A percentile compares a stretch with the other conserved stretches of the same genome.
phyloP scores from a whole-genome alignment of 1,139 yeast species.

The Geotrichum restrictum region DNA sequence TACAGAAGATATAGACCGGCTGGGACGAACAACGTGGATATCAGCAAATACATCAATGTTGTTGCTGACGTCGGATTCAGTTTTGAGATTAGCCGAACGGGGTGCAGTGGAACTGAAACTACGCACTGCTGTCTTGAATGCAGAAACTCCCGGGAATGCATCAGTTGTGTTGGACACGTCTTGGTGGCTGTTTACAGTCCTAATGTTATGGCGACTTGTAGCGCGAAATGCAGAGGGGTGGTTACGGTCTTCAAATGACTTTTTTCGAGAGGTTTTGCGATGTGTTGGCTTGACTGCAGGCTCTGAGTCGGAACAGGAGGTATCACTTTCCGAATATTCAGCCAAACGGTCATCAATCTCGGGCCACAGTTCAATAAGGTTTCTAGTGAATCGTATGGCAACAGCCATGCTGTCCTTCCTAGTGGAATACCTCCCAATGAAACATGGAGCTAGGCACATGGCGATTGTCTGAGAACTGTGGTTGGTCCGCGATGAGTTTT shows the following conservation, averaged over 20 bases:
- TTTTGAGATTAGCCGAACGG: background rate
- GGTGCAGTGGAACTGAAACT: constrained; percentile 7
- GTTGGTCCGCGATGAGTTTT: constrained; percentile 23
- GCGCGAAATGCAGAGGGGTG: background rate
- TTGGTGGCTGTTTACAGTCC: constrained; percentile 8
- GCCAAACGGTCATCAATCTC: constrained; percentile 17
- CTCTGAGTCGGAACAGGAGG: constrained; percentile 14
- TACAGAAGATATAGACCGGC: constrained; percentile 9
- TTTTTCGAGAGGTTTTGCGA: constrained; percentile 2
- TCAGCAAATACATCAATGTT: constrained; percentile 1
- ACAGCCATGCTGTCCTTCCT: constrained; percentile 31
- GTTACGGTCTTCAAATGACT: constrained; percentile 1
- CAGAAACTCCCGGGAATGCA: background rate
- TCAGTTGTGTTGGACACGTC: constrained; percentile 8
- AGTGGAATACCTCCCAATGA: constrained; percentile 32
- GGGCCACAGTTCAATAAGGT: constrained; percentile 35
- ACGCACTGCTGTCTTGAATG: background rate
- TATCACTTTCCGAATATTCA: constrained; percentile 14
- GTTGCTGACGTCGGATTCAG: background rate
- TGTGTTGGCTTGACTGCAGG: constrained; percentile 2
- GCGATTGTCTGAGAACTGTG: constrained; percentile 20
- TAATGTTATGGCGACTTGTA: background rate
- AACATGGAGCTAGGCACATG: constrained; percentile 33
- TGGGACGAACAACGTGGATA: background rate
- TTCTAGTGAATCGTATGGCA: constrained; percentile 30